phyloP scores from a whole-genome alignment of 179 eudicot species.

The Pouteria campechiana region DNA sequence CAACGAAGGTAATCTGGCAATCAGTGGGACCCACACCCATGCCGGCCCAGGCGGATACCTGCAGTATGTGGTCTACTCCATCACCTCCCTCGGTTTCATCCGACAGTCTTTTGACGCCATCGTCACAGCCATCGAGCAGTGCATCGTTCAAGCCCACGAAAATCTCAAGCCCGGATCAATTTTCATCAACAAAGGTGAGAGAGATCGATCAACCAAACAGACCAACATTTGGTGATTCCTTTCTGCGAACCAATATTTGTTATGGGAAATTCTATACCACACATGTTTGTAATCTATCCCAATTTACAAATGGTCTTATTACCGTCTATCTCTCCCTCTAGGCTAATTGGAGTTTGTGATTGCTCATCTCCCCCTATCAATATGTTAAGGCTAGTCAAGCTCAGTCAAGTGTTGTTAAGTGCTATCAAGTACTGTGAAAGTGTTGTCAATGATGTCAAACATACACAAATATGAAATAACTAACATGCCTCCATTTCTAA shows the following conservation, averaged over 20 bases:
- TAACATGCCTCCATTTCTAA: too few species aligned
- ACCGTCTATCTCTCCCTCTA: too few species aligned
- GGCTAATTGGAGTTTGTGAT: too few species aligned
- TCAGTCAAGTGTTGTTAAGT: background rate
- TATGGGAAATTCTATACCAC: too few species aligned
- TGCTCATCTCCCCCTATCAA: too few species aligned
- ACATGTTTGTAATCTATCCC: too few species aligned
- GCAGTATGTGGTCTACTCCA: constrained; percentile 18
- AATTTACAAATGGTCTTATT: too few species aligned
- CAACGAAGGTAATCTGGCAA: constrained; percentile 25
- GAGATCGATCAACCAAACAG: too few species aligned
- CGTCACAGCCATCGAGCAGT: constrained; percentile 23
- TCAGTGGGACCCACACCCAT: constrained; percentile 35
- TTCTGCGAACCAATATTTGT: too few species aligned
- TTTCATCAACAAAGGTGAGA: constrained; percentile 20
- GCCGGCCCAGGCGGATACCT: constrained; percentile 38
- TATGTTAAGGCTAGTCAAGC: background rate
- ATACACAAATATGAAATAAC: too few species aligned
- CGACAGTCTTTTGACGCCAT: constrained; percentile 29
- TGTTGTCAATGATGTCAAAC: too few species aligned
- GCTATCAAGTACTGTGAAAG: background rate
- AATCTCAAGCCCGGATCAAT: constrained; percentile 26
- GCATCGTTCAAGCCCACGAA: constrained; percentile 31
- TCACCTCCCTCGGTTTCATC: constrained; percentile 24
- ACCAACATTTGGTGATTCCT: too few species aligned